Conservation (phyloP, 192 early-diverging fungal genomes). For the Lobosporangium transversale region DNA sequence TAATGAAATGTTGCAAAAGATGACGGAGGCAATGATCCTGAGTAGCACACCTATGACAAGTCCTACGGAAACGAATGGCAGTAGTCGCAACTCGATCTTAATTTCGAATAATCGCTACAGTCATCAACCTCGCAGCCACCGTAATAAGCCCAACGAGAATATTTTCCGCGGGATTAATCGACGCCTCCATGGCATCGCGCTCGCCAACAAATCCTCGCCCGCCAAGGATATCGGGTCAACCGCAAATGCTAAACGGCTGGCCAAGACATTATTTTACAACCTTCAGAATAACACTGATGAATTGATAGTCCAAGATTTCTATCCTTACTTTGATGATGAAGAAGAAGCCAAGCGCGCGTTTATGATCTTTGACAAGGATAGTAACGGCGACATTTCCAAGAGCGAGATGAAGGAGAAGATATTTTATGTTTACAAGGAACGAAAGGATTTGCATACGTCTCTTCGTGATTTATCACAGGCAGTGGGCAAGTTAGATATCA, state of each 20-base stretch:
- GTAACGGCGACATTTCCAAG: conserved; percentile 86
- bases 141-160: conserved; percentile 18
- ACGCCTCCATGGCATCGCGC: conserved; percentile 40
- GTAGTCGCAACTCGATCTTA: conserved; percentile 27
- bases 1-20: conserved; percentile 5
- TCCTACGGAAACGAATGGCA: conserved; percentile 1
- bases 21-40: conserved; percentile 20
- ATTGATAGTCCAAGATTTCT: conserved; percentile 74
- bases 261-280: conserved; percentile 47
- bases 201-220: conserved; percentile 37
- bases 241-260: conserved; percentile 45
- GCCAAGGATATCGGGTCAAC: conserved; percentile 49
- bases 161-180: conserved; percentile 46
- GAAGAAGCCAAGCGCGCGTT: conserved; percentile 84
- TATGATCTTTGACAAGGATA: conserved; percentile 85
- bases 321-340: conserved; percentile 75
- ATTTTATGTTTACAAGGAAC: conserved; percentile 83
- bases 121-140: conserved; percentile 1
- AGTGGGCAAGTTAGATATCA: conserved; percentile 79
- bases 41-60: conserved; percentile 33
- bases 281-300: conserved; percentile 58
- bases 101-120: conserved; percentile 3
- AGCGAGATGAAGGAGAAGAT: conserved; percentile 83
- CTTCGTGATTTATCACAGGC: conserved; percentile 85
- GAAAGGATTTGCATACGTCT: conserved; percentile 74